These are phyloP conservation scores for Yamadazyma diddensiae DNA, from an alignment of 1,139 yeast species.

Conservation along the genomic window DNA sequence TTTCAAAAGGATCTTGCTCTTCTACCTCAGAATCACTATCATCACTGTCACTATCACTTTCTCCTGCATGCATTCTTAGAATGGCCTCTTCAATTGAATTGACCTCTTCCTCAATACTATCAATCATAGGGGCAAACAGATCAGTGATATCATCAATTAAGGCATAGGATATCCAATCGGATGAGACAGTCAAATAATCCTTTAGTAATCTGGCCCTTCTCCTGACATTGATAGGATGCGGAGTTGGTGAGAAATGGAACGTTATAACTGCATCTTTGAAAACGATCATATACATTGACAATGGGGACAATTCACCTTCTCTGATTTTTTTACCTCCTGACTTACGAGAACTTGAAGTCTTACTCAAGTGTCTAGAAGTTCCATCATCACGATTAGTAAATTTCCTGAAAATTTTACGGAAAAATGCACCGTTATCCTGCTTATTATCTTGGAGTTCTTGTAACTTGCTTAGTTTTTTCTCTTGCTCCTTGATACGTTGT, in stretches of 20 bases:
- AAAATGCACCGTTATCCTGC: constrained; percentile 14
- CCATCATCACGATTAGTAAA: constrained; percentile 7
- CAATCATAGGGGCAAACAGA: constrained; percentile 95
- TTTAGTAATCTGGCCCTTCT: constrained; percentile 83
- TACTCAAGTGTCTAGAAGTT: constrained; percentile 4
- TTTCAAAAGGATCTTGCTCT: constrained; percentile 14
- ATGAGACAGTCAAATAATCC: constrained; percentile 84
- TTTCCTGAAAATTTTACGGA: constrained; percentile 14
- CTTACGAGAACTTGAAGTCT: constrained; percentile 21
- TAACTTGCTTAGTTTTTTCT: constrained; percentile 36
- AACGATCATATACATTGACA: constrained; percentile 89
- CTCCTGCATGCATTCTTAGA: constrained; percentile 77
- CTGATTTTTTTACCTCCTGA: constrained; percentile 38
- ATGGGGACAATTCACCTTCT: constrained; percentile 81
- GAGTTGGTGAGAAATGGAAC: constrained; percentile 92
- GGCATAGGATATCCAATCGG: constrained; percentile 98
- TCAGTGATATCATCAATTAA: constrained; percentile 95
- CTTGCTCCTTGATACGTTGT: constrained; percentile 44
- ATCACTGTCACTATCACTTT: constrained; percentile 36
- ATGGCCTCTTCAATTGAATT: constrained; percentile 90
- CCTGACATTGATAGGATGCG: constrained; percentile 94
- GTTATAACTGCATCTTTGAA: constrained; percentile 89
- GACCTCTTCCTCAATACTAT: constrained; percentile 88
- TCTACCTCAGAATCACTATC: constrained; percentile 32
- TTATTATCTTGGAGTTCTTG: constrained; percentile 35